Evolutionary conservation across 176 grass and related monocot genomes (phyloP), one percentile per base, ranked within the genome.

Genomic region (Musa beccarii): DNA sequence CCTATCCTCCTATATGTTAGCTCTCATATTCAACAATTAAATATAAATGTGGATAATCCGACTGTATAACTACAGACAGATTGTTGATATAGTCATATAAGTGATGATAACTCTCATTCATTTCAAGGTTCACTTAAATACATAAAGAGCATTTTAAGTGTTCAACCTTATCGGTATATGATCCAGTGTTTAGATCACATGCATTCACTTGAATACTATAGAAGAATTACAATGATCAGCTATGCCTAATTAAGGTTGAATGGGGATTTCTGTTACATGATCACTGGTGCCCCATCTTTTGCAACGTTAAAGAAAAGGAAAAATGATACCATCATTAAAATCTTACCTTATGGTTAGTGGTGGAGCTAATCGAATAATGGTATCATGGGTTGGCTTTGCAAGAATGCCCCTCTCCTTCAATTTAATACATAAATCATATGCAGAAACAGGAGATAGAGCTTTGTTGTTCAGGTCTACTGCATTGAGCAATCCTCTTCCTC

Each of bases 351-450:
- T 94, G 52, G 88, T 76, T 16, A 98, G 71, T 0, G 95, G 95
- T 80, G 95, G 95, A 21, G 95, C 90, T 72, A 98, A 72, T 22
- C 95, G 88, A 65, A 98, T 98, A 79, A 98, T 87, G 50, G 90
- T 91, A 66, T 91, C 88, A 79, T 98, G 95, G 19, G 95, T 98
- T 56, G 95, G 88, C 75, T 98, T 98, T 23, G 95, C 95, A 25
- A 98, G 84, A 85, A 98, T 91, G 43, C 90, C 95, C 76, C 95
- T 87, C 51, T 98, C 90, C 84, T 98, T 98, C 72, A 98, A 81
- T 79, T 93, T 91, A 75, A 98, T 89, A 76, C 95, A 98, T 70
- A 98, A 78, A 79, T 94, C 95, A 83, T 98, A 98, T 22, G 90
- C 95, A 23, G 95, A 91, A 77, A 82, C 83, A 72, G 95, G 95